A percentile compares a stretch with the other conserved stretches of the same genome.
phyloP scores from a whole-genome alignment of 371 early-diverging fungal species.

The Saksenaea vasiformis region DNA sequence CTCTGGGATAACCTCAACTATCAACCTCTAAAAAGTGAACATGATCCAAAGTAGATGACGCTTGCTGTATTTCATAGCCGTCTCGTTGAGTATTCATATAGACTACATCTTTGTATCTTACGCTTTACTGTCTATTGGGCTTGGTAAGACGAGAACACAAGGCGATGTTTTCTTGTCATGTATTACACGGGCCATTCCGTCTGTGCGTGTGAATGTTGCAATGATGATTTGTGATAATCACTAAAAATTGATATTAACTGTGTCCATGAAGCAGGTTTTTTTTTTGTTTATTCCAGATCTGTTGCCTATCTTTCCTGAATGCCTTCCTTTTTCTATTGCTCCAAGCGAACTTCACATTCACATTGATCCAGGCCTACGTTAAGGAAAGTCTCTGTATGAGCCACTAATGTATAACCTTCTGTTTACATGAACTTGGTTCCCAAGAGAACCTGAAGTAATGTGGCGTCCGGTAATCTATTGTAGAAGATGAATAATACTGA shows the following conservation, averaged over 20 bases:
- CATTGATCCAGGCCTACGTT: too few relatives aligned
- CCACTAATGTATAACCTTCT: too few relatives aligned
- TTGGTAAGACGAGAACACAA: not conserved
- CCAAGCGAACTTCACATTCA: too few relatives aligned
- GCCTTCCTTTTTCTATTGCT: too few relatives aligned
- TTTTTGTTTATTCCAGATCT: too few relatives aligned
- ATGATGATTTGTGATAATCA: not conserved
- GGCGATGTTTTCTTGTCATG: not conserved
- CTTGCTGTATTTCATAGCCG: not conserved
- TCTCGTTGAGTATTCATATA: not conserved
- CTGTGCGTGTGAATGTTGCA: slow-evolving; percentile 1
- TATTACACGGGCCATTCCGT: not conserved
- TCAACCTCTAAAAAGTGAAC: not conserved
- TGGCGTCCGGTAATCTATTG: too few relatives aligned
- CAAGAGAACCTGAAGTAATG: too few relatives aligned
- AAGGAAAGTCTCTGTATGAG: too few relatives aligned
- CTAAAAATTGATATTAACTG: not conserved
- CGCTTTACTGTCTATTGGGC: not conserved
- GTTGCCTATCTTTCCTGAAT: too few relatives aligned
- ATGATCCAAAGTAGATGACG: not conserved
- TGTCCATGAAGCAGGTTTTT: too few relatives aligned
- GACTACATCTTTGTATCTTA: not conserved
- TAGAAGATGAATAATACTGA: too few relatives aligned
- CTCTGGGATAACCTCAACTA: not conserved
- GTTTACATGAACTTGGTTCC: too few relatives aligned